Percentiles rank a stretch among this genome's conserved stretches.
Conservation (phyloP, 306 rosid species). For the Abrus pulchellus region DNA sequence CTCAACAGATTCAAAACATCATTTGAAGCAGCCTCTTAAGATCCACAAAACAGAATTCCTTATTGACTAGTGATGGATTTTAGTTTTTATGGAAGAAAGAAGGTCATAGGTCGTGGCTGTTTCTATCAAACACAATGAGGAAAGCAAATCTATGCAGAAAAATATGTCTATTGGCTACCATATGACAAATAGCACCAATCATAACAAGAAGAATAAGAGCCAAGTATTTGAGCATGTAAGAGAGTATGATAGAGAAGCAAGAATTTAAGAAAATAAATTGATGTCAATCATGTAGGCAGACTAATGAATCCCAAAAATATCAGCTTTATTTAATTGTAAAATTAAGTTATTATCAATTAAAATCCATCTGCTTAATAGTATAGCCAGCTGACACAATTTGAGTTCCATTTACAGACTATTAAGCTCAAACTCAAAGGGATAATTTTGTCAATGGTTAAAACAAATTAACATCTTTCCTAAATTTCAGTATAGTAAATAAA, state of each 20-base stretch:
- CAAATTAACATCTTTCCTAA: background rate
- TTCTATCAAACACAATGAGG: background rate
- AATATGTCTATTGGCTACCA: background rate
- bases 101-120: background rate
- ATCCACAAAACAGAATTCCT: constrained; percentile 11
- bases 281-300: constrained; percentile 1
- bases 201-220: background rate
- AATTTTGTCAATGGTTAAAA: constrained; percentile 4
- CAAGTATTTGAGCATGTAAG: background rate
- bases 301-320: background rate
- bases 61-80: background rate
- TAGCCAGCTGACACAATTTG: background rate
- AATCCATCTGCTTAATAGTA: constrained; percentile 1
- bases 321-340: background rate
- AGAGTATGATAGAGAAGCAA: background rate
- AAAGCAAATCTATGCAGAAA: constrained; percentile 8
- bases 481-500: background rate
- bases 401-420: background rate
- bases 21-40: constrained; percentile 17
- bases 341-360: background rate
- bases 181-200: background rate
- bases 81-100: constrained; percentile 15
- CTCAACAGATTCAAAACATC: background rate
- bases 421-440: background rate
- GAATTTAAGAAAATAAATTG: background rate